Base-by-base conservation (phyloP, 768 basidiomycete species). In the Tulasnella sp. region DNA sequence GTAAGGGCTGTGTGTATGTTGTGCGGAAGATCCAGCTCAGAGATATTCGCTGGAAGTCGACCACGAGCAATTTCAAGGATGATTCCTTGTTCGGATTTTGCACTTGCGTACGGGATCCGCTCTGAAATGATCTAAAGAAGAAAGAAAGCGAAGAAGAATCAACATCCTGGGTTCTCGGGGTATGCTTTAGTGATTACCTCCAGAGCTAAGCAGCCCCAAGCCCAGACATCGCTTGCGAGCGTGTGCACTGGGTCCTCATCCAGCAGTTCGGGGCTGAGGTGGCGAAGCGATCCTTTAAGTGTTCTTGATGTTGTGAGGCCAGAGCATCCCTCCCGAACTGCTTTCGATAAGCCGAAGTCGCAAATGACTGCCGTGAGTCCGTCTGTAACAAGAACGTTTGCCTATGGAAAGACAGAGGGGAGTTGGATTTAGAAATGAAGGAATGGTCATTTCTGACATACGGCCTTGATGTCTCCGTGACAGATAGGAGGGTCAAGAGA, bases 391-490 rank as follows among this genome's bases (percentile, higher is more conserved):
- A 71, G 42, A 36, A 71, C 69, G 7, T 71, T 71, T 64, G 58
- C 58, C 58, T 64, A 42, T 17, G 42, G 42, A 14, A 34, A 5
- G 9, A 25, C 29, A 25, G 31, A 17, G 31, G 11, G 11, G 29
- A 34, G 58, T 64, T 11, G 31, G 22, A 39, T 1, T 72, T 25
- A 45, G 29, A 14, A 40, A 11, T 31, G 8, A 9, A 40, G 5
- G 71, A 4, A 6, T n/a, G 34, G 4, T 52, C 7, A 49, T 29
- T 9, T 17, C 1, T 45, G 45, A 14, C 73, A 12, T 19, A 74
- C 73, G n/a, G 73, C 73, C 54, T 74, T 74, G 73, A 74, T 34
- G 39, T 74, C 73, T 22, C 73, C 73, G 25, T 74, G 73, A 37
- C 45, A 42, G 38, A 74, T 54, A 3, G 73, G 73, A 9, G 73